Conservation (phyloP, 2,329 filamentous ascomycete genomes). For the Atkinsonella hypoxylon region DNA sequence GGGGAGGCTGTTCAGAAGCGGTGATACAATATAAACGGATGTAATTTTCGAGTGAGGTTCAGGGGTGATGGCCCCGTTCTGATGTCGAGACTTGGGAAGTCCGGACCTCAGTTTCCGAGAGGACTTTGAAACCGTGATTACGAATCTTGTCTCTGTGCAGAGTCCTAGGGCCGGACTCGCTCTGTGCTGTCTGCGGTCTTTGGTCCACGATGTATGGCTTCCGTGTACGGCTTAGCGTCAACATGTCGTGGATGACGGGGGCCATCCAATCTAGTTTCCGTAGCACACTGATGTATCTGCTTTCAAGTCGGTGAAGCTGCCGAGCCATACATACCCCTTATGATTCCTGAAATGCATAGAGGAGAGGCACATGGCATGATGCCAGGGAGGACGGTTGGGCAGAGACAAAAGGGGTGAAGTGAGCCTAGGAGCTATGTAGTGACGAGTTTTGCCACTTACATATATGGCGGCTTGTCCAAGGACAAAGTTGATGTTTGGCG, state of each 20-base stretch:
- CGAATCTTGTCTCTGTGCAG: constrained; percentile 1
- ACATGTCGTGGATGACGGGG: too few species aligned
- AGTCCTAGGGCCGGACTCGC: not conserved
- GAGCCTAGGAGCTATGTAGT: not conserved
- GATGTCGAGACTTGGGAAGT: not conserved
- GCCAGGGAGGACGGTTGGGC: constrained; percentile 6
- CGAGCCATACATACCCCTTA: constrained; percentile 5
- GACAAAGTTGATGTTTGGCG: too few species aligned
- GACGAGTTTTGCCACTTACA: not conserved
- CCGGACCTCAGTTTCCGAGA: constrained; percentile 1
- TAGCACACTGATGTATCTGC: too few species aligned
- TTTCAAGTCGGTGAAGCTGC: not conserved
- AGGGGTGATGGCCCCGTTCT: not conserved
- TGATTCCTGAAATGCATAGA: constrained; percentile 7
- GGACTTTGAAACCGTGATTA: constrained; percentile 2
- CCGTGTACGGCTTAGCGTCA: too few species aligned
- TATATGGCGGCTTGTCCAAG: not conserved
- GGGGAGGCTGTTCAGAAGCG: constrained; percentile 4
- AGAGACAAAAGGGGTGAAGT: constrained; percentile 3
- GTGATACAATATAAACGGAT: not conserved
- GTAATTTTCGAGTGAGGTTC: constrained; percentile 1
- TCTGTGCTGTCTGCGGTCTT: constrained; percentile 1
- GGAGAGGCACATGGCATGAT: constrained; percentile 5
- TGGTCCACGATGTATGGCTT: too few species aligned
- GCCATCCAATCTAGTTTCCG: too few species aligned